phyloP scores from a whole-genome alignment of 768 basidiomycete genomes.

The Boletus pseudo-olivaceus region DNA sequence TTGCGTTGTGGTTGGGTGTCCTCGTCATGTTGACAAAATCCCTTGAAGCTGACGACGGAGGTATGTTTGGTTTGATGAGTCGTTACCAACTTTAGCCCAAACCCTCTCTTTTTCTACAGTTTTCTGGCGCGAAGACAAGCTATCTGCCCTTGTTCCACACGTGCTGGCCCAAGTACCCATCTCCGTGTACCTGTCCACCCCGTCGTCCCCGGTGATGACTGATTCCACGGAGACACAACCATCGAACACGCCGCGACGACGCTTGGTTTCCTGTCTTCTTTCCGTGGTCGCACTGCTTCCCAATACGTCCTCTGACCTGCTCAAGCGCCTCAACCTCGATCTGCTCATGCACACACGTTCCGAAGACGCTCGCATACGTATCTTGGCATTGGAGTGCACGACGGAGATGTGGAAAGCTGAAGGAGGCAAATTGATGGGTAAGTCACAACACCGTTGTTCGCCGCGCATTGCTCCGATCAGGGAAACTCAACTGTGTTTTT shows the following conservation, averaged over 20 bases:
- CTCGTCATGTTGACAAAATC: constrained; percentile 64
- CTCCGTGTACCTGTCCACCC: constrained; percentile 32
- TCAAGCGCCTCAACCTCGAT: constrained; percentile 80
- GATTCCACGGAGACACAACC: background rate
- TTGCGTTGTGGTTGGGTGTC: constrained; percentile 59
- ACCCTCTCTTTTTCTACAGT: constrained; percentile 39
- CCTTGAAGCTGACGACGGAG: constrained; percentile 74
- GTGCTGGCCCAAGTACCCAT: constrained; percentile 66
- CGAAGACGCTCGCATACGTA: constrained; percentile 66
- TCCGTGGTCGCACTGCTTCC: constrained; percentile 18
- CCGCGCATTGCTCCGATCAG: background rate
- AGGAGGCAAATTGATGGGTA: constrained; percentile 72
- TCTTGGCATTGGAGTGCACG: constrained; percentile 66
- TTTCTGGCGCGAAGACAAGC: constrained; percentile 87
- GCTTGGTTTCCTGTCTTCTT: constrained; percentile 17
- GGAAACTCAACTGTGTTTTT: background rate
- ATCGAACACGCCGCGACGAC: constrained; percentile 3
- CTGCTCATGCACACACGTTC: constrained; percentile 88
- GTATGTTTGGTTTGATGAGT: constrained; percentile 39
- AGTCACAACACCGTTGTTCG: constrained; percentile 13
- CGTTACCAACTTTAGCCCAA: background rate
- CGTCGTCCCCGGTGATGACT: background rate
- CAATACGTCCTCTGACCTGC: constrained; percentile 33
- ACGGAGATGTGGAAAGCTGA: constrained; percentile 74
- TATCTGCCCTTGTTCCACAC: constrained; percentile 56